These are phyloP conservation scores for Fusarium odoratissimum DNA, from an alignment of 2,329 filamentous ascomycete genomes.

Conservation along the genomic window DNA sequence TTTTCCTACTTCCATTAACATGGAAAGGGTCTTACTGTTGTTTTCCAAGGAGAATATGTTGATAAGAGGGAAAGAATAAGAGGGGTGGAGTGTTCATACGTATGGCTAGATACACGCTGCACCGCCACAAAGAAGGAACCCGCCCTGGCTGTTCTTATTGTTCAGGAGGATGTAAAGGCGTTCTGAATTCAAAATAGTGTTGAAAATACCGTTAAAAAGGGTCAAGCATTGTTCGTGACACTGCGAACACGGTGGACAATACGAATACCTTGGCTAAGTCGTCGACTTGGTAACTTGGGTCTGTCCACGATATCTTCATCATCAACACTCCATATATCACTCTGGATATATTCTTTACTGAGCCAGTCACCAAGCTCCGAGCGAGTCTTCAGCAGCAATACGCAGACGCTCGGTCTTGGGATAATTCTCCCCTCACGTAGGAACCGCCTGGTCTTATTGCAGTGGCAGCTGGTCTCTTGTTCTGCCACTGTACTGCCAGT, in stretches of 20 bases:
- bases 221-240: fast-evolving
- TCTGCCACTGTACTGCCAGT: background rate
- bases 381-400: fast-evolving
- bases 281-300: fast-evolving
- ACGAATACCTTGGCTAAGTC: fast-evolving
- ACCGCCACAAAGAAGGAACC: fast-evolving
- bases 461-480: background rate
- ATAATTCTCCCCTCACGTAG: background rate
- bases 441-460: background rate
- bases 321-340: too few relatives aligned
- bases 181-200: fast-evolving
- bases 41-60: fast-evolving
- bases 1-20: fast-evolving
- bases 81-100: fast-evolving
- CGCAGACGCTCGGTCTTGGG: fast-evolving
- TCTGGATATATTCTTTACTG: background rate
- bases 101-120: background rate
- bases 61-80: background rate
- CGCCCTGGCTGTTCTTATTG: background rate
- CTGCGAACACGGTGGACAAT: background rate
- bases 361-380: fast-evolving
- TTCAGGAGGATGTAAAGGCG: fast-evolving
- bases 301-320: too few relatives aligned
- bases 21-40: fast-evolving
- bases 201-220: fast-evolving